Evolutionary conservation across 1,284 basidiomycete species (phyloP), one percentile per base, ranked within the genome.

Genomic region (Cutaneotrichosporon sp.): DNA sequence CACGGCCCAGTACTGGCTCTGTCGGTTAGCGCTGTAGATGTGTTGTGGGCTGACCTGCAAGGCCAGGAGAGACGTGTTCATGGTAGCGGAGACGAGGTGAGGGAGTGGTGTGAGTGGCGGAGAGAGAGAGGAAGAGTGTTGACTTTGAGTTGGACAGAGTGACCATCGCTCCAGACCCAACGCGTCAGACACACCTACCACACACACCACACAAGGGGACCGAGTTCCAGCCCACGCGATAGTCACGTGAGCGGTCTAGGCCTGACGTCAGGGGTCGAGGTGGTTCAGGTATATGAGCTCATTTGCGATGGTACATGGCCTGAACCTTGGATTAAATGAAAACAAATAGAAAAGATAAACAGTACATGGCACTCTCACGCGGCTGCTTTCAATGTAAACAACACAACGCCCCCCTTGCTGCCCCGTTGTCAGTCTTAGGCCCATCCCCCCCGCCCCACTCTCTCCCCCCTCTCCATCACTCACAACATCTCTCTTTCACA

Each of bases 1-100:
- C 64, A 97, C 89, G 13, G 92, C 90, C 89, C 92, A 97, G 80
- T 91, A 92, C 83, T 95, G 92, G 82, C 89, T 87, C 87, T 89
- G 67, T 64, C 27, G 67, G 67, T n/a, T 25, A 5, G 46, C n/a
- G n/a, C n/a, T n/a, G n/a, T n/a, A n/a, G 11, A 14, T 24, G n/a
- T 14, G 16, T 2, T 31, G 24, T 24, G 51, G 22, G 24, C 70
- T 59, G 55, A 80, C 80, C 69, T 81, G 80, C 38, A 81, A 76
- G 36, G 79, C 74, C 47, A 80, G 67, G 13, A 81, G 72, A 6
- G 80, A 78, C 65, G 76, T 79, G 65, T 75, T 77, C 77, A 77
- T 77, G 25, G 59, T 59, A 7, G 24, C 27, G 27, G 25, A n/a
- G 53, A 16, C 9, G 53, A n/a, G 34, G 57, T 13, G 24, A 24